phyloP scores from a whole-genome alignment of 2,329 filamentous ascomycete genomes.

The Verticillium isaacii region DNA sequence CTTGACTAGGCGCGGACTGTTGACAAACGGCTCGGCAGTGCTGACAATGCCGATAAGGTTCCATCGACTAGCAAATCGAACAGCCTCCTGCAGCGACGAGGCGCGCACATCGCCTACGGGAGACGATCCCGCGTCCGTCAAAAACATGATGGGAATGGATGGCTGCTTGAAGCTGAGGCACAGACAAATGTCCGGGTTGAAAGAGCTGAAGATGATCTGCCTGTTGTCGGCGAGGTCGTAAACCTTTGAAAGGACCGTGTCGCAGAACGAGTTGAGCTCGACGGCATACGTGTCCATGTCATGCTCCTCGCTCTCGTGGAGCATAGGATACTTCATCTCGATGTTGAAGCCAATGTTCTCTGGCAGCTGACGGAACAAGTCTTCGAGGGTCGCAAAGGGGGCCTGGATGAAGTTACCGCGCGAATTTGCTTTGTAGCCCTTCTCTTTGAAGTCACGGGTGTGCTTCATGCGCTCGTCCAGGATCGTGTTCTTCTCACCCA shows the following conservation, averaged over 20 bases:
- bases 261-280: constrained; percentile 93
- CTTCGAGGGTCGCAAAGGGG: constrained; percentile 90
- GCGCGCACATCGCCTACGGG: constrained; percentile 85
- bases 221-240: constrained; percentile 78
- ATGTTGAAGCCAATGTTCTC: constrained; percentile 92
- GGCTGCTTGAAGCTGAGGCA: constrained; percentile 95
- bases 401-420: constrained; percentile 93
- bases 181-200: constrained; percentile 95
- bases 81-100: constrained; percentile 87
- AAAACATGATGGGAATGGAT: constrained; percentile 89
- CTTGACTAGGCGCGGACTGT: constrained; percentile 80
- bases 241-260: constrained; percentile 84
- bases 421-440: constrained; percentile 94
- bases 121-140: constrained; percentile 81
- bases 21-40: constrained; percentile 81
- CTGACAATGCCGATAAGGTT: constrained; percentile 89
- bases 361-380: constrained; percentile 83
- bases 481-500: constrained; percentile 41
- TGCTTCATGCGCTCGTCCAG: constrained; percentile 75
- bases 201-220: constrained; percentile 96
- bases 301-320: constrained; percentile 89
- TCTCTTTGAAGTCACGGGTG: constrained; percentile 88
- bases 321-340: constrained; percentile 98
- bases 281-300: constrained; percentile 97
- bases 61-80: constrained; percentile 92